These are phyloP conservation scores for Microcyclosporella mali DNA, from an alignment of 2,329 filamentous ascomycete genomes.

Conservation along the genomic window DNA sequence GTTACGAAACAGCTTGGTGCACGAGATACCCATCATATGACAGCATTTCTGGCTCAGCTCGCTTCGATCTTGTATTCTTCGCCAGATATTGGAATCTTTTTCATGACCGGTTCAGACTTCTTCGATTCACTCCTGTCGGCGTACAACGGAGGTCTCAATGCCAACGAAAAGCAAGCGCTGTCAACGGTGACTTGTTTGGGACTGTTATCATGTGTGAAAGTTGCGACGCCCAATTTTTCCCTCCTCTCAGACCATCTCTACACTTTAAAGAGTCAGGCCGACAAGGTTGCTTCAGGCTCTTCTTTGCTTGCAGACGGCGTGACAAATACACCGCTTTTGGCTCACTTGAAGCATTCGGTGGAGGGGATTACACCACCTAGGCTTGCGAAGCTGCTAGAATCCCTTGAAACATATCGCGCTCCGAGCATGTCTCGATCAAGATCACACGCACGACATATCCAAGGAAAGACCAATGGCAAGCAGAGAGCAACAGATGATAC, in stretches of 20 bases:
- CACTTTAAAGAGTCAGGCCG: slow-evolving; percentile 65
- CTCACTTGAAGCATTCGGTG: slow-evolving; percentile 53
- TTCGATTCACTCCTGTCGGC: slow-evolving; percentile 66
- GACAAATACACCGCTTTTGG: slow-evolving; percentile 69
- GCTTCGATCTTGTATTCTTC: slow-evolving; percentile 60
- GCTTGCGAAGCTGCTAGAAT: slow-evolving; percentile 55
- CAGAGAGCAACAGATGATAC: slow-evolving; percentile 31
- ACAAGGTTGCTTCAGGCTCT: slow-evolving; percentile 48
- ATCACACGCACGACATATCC: slow-evolving; percentile 54
- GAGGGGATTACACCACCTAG: slow-evolving; percentile 49
- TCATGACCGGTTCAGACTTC: slow-evolving; percentile 82
- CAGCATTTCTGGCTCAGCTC: slow-evolving; percentile 46
- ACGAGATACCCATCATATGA: slow-evolving; percentile 25
- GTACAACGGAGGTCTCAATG: slow-evolving; percentile 58
- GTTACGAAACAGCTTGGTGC: slow-evolving; percentile 60
- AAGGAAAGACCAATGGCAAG: slow-evolving; percentile 61
- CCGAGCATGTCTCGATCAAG: slow-evolving; percentile 48
- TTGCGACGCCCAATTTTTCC: slow-evolving; percentile 62
- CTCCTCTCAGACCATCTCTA: slow-evolving; percentile 79
- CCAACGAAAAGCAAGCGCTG: slow-evolving; percentile 58
- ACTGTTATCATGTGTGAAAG: slow-evolving; percentile 63
- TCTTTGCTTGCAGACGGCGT: slow-evolving; percentile 78
- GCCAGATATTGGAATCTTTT: slow-evolving; percentile 50
- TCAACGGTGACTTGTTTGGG: slow-evolving; percentile 70
- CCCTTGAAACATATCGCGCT: slow-evolving; percentile 53